Evolutionary conservation across 805 yeast genomes (phyloP), one percentile per base, ranked within the genome.

Genomic region (Candida pini): DNA sequence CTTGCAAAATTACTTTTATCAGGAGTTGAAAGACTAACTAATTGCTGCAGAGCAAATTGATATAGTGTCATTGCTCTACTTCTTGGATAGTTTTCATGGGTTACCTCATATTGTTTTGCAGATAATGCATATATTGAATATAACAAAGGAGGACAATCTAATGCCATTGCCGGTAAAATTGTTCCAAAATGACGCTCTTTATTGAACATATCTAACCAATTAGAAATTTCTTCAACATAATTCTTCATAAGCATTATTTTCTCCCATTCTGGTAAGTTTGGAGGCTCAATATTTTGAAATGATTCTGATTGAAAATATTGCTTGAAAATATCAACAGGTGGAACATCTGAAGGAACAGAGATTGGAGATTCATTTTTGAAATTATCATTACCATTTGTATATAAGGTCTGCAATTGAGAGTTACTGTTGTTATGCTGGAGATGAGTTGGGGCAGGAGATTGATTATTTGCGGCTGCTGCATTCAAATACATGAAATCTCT

Each of bases 401-500:
- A 15, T n/a, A 18, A 16, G 9, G 17, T 25, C 12, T 21, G 9
- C 14, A 20, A 18, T 13, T 14, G 21, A 6, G 31, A 18, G 21
- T 30, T 22, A 17, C 18, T 18, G 14, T 26, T 31, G 22, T 15
- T 16, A 9, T 23, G 14, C 5, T 9, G 17, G 20, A 10, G 23
- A 23, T n/a, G 14, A 25, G 26, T 14, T 19, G 21, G 19, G 18
- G 10, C 25, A 12, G 25, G 25, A 5, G 10, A 13, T 22, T 22
- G 25, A 22, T 22, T 4, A 7, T 4, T 24, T 14, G 27, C 31
- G 8, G 36, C 31, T 9, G 27, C 36, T 4, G 64, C 66, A 35
- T 60, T 62, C n/a, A 63, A 53, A 45, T 59, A 62, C 67, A 63
- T 63, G 36, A 55, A 63, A 35, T 62, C 67, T 40, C 68, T 50